Percentiles rank a stretch among this genome's conserved stretches.
Evolutionary conservation across 2,329 filamentous ascomycete species (phyloP).

Genomic region (Fusarium buxicola): DNA sequence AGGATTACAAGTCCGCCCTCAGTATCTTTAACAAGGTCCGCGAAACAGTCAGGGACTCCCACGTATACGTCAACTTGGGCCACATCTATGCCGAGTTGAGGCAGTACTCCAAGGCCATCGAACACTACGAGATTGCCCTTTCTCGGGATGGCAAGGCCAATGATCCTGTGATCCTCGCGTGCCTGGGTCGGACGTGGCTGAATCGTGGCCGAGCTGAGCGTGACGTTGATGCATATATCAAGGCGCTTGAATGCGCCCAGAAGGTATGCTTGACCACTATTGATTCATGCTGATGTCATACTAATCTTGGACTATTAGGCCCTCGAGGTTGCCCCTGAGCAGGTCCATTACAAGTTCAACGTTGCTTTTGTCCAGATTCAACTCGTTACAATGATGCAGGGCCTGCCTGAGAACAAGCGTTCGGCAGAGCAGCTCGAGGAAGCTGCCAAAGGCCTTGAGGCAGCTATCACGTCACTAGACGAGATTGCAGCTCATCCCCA

Average conservation of each 20-base stretch:
- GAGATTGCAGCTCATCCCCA: constrained; percentile 71
- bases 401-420: constrained; percentile 79
- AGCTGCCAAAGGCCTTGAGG: constrained; percentile 82
- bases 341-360: constrained; percentile 95
- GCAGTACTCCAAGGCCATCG: constrained; percentile 91
- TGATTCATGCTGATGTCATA: not conserved
- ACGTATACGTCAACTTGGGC: constrained; percentile 91
- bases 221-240: constrained; percentile 68
- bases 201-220: constrained; percentile 77
- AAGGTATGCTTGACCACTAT: constrained; percentile 61
- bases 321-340: constrained; percentile 80
- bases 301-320: constrained; percentile 62
- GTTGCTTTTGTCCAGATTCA: constrained; percentile 98
- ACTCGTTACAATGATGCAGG: constrained; percentile 83
- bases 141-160: constrained; percentile 78
- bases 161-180: constrained; percentile 84
- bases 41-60: constrained; percentile 88
- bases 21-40: constrained; percentile 90
- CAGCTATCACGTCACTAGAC: constrained; percentile 80
- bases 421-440: constrained; percentile 84
- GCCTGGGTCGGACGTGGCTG: constrained; percentile 88
- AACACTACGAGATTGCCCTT: constrained; percentile 90
- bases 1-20: constrained; percentile 84
- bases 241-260: constrained; percentile 70
- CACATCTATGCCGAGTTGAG: constrained; percentile 92